Conservation (phyloP, 768 basidiomycete genomes). For the Auricularia sp. region DNA sequence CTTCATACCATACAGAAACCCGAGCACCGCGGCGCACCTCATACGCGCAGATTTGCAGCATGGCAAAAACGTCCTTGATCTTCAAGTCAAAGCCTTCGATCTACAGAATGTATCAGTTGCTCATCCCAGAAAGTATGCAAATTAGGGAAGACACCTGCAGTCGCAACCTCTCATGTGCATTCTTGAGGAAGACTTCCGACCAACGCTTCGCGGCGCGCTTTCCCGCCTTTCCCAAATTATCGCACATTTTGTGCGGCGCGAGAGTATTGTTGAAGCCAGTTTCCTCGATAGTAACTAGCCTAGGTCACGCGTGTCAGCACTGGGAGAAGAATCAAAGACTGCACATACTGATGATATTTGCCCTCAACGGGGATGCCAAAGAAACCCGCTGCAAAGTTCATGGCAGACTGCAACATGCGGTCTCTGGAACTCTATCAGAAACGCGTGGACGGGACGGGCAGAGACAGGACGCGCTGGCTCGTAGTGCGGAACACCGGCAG, state of each 20-base stretch:
- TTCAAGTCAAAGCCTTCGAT: conserved; percentile 25
- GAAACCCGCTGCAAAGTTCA: conserved; percentile 54
- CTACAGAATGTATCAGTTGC: conserved; percentile 13
- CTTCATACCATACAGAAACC: not conserved
- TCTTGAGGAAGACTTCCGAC: conserved; percentile 30
- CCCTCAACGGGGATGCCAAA: conserved; percentile 59
- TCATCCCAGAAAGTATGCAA: not conserved
- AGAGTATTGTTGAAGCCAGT: conserved; percentile 41
- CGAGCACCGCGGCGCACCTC: conserved; percentile 18
- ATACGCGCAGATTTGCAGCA: conserved; percentile 32
- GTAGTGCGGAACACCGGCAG: conserved; percentile 75
- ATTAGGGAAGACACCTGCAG: not conserved
- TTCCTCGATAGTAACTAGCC: conserved; percentile 60
- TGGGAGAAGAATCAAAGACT: not conserved
- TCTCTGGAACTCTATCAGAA: conserved; percentile 6
- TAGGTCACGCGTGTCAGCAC: not conserved
- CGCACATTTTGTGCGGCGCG: conserved; percentile 26
- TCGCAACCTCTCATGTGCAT: conserved; percentile 14
- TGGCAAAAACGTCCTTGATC: conserved; percentile 19
- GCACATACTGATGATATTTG: conserved; percentile 50
- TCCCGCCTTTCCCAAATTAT: conserved; percentile 15
- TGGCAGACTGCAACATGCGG: conserved; percentile 22
- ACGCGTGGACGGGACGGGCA: not conserved
- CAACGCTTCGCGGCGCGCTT: conserved; percentile 20
- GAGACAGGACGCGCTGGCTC: conserved; percentile 37